Conservation (phyloP, 352 stramenopile genomes). For the Phytophthora niederhauseri region DNA sequence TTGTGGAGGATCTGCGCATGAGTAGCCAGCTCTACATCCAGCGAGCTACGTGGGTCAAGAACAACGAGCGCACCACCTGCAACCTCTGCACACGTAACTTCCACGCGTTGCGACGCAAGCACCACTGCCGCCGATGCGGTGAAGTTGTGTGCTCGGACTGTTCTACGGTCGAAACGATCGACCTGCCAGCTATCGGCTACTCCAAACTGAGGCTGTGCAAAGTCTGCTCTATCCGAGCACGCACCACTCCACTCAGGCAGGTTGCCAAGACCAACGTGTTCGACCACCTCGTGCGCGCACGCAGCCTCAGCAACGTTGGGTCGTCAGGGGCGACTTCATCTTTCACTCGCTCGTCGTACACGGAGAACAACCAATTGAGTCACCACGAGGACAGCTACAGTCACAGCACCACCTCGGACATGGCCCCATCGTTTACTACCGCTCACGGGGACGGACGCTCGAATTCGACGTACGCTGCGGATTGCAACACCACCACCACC, state of each 20-base stretch:
- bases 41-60: conserved; percentile 77
- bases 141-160: conserved; percentile 86
- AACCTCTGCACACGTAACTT: conserved; percentile 85
- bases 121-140: conserved; percentile 84
- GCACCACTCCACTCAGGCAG: conserved; percentile 70
- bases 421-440: conserved; percentile 8
- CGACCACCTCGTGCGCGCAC: conserved; percentile 61
- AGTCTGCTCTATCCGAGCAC: conserved; percentile 75
- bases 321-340: conserved; percentile 33
- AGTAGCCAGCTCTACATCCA: conserved; percentile 79
- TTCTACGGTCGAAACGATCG: conserved; percentile 70
- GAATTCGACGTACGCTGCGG: conserved; percentile 29
- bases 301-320: conserved; percentile 61
- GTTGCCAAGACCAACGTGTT: conserved; percentile 68
- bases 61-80: conserved; percentile 71
- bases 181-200: conserved; percentile 74
- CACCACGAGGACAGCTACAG: conserved; percentile 38
- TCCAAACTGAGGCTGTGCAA: conserved; percentile 86
- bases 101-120: conserved; percentile 71
- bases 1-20: conserved; percentile 77
- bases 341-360: conserved; percentile 57
- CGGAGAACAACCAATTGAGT: conserved; percentile 38
- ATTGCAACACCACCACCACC: conserved; percentile 24
- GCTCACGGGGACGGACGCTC: conserved; percentile 19
- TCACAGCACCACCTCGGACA: conserved; percentile 31